A percentile compares a stretch with the other conserved stretches of the same genome.
Conservation (phyloP, 768 basidiomycete species). For the Neoboletus brunneissimus region DNA sequence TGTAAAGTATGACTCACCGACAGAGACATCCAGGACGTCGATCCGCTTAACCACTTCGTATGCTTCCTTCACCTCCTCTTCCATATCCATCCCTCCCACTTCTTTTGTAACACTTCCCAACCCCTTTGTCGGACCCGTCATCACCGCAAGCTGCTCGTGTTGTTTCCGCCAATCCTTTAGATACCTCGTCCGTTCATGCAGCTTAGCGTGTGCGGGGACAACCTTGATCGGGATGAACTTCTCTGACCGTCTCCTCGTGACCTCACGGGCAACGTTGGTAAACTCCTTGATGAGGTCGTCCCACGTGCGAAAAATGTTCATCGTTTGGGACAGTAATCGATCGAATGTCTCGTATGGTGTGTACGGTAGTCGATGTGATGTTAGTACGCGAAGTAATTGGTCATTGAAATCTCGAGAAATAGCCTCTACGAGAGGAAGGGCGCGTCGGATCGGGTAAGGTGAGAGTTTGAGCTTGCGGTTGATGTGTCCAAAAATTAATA, state of each 20-base stretch:
- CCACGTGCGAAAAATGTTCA: constrained; percentile 82
- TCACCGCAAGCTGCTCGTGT: constrained; percentile 94
- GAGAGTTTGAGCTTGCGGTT: constrained; percentile 95
- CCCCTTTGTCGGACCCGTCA: constrained; percentile 94
- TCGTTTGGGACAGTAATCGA: constrained; percentile 70
- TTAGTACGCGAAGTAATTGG: constrained; percentile 86
- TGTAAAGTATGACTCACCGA: constrained; percentile 51
- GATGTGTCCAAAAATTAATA: constrained; percentile 87
- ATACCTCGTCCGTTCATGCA: constrained; percentile 86
- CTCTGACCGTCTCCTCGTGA: constrained; percentile 84
- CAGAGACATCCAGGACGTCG: constrained; percentile 91
- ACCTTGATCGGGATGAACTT: constrained; percentile 98
- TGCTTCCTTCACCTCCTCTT: constrained; percentile 92
- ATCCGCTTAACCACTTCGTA: constrained; percentile 98
- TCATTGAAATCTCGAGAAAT: constrained; percentile 98
- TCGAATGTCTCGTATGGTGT: constrained; percentile 95
- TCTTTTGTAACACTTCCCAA: constrained; percentile 70
- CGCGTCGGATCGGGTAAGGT: constrained; percentile 94
- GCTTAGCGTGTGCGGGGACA: constrained; percentile 81
- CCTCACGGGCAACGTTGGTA: constrained; percentile 88
- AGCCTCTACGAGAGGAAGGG: constrained; percentile 94
- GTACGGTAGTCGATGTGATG: constrained; percentile 88
- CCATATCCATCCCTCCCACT: constrained; percentile 94
- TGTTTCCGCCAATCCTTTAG: constrained; percentile 92
- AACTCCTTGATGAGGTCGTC: constrained; percentile 91